phyloP scores from a whole-genome alignment of 768 basidiomycete species.

The Candolleomyces eurysporus region DNA sequence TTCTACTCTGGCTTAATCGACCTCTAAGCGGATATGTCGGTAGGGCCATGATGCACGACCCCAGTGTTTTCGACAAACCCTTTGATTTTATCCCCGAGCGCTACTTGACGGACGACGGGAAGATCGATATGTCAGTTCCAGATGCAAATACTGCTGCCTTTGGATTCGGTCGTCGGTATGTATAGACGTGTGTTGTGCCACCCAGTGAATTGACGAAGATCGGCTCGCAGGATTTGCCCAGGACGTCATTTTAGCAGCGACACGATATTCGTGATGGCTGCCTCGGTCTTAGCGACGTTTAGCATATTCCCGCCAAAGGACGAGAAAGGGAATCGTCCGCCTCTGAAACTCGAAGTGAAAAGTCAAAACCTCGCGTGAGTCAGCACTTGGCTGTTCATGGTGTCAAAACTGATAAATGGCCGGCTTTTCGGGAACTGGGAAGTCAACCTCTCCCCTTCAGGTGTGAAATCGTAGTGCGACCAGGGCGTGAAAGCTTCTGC shows the following conservation, averaged over 20 bases:
- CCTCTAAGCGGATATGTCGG: neutral
- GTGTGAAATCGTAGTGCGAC: neutral
- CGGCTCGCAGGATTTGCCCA: slow-evolving; percentile 18
- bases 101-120: slow-evolving; percentile 15
- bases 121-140: slow-evolving; percentile 10
- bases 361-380: neutral
- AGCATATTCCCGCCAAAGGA: slow-evolving; percentile 17
- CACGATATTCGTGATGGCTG: slow-evolving; percentile 17
- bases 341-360: neutral
- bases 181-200: neutral
- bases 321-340: slow-evolving; percentile 11
- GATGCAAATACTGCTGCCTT: slow-evolving; percentile 19
- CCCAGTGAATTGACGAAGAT: too few relatives aligned
- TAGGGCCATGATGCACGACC: slow-evolving; percentile 24
- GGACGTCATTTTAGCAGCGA: slow-evolving; percentile 20
- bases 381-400: neutral
- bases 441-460: neutral
- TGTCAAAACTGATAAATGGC: neutral
- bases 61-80: slow-evolving; percentile 19
- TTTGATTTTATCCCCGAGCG: slow-evolving; percentile 24
- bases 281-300: slow-evolving; percentile 18
- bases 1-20: neutral
- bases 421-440: neutral
- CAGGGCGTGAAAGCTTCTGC: too few relatives aligned
- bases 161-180: slow-evolving; percentile 23